phyloP scores from a whole-genome alignment of 306 rosid species.

The Cyclanthera cordifolia region DNA sequence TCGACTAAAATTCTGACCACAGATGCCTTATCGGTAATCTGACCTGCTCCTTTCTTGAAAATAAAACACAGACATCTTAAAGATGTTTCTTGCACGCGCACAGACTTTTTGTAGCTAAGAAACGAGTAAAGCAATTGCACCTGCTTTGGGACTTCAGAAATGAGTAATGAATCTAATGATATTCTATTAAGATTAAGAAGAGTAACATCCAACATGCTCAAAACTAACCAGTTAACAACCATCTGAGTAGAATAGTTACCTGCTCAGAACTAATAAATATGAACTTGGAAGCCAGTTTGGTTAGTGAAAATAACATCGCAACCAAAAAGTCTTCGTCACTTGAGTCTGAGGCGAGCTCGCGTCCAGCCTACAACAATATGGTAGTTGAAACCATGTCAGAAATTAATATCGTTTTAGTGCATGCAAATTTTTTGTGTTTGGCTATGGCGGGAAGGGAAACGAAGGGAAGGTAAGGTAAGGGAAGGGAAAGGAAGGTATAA shows the following conservation, averaged over 20 bases:
- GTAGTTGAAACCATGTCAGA: background rate
- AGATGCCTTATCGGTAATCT: conserved; percentile 18
- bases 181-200: background rate
- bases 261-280: conserved; percentile 39
- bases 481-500: too few relatives aligned
- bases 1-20: conserved; percentile 17
- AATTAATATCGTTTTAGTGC: background rate
- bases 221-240: background rate
- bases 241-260: conserved; percentile 25
- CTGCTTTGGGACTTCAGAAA: conserved; percentile 30
- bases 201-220: conserved; percentile 6
- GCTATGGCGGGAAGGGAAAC: too few relatives aligned
- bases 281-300: conserved; percentile 49
- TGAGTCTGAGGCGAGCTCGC: conserved; percentile 33
- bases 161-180: background rate
- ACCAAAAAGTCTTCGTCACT: conserved; percentile 42
- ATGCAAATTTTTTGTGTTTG: background rate
- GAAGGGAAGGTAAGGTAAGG: too few relatives aligned
- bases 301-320: conserved; percentile 53
- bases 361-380: conserved; percentile 42
- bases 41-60: conserved; percentile 27
- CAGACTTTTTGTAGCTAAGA: conserved; percentile 31
- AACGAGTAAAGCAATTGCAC: conserved; percentile 45
- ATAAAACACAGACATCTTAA: conserved; percentile 49
- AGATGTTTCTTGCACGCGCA: conserved; percentile 33